A percentile compares a stretch with the other conserved stretches of the same genome.
These are phyloP conservation scores for Quercus phellos DNA, from an alignment of 331 rosid species.

Conservation along the genomic window DNA sequence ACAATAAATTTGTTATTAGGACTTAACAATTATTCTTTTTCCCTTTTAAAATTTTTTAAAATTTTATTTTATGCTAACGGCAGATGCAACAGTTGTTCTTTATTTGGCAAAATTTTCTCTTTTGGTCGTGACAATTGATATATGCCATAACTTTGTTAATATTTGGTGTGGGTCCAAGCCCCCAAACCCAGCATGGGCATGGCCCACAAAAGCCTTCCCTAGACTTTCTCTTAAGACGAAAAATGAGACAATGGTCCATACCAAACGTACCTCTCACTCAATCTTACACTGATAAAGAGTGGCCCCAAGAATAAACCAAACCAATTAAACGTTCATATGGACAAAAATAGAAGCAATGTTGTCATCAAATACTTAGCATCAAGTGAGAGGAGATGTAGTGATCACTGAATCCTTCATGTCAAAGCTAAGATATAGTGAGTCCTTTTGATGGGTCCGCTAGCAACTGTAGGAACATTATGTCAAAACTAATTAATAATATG, in stretches of 20 bases:
- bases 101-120: background rate
- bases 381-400: constrained; percentile 15
- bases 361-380: constrained; percentile 24
- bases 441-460: background rate
- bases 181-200: too few relatives aligned
- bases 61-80: too few relatives aligned
- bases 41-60: too few relatives aligned
- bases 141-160: background rate
- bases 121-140: background rate
- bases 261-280: constrained; percentile 41
- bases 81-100: too few relatives aligned
- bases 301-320: constrained; percentile 14
- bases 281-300: constrained; percentile 26
- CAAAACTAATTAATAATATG: background rate
- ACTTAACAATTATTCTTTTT: too few relatives aligned
- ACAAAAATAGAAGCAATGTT: constrained; percentile 31
- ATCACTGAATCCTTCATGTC: constrained; percentile 23
- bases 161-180: background rate
- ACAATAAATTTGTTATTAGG: too few relatives aligned
- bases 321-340: constrained; percentile 1
- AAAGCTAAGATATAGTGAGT: constrained; percentile 12
- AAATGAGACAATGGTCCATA: constrained; percentile 2
- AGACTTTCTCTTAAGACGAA: background rate
- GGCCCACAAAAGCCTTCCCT: too few relatives aligned
- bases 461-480: background rate